Conservation (phyloP, 2,329 filamentous ascomycete species). For the Epichloe amarillans region DNA sequence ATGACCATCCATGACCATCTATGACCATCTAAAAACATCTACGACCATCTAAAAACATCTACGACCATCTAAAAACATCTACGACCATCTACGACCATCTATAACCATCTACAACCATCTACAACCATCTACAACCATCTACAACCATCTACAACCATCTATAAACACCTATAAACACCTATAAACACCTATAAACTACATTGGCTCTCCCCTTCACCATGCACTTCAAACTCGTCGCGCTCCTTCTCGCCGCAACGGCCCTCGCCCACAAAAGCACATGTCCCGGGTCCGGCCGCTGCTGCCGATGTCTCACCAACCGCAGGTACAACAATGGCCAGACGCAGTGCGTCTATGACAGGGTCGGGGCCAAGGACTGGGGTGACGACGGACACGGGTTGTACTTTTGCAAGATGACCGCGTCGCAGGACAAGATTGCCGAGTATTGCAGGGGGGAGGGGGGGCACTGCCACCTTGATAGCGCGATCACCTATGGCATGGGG, state of each 20-base stretch:
- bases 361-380: background rate
- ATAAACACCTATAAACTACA: too few species aligned
- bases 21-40: too few species aligned
- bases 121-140: too few species aligned
- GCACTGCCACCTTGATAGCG: background rate
- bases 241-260: background rate
- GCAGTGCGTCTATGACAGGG: background rate
- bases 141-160: too few species aligned
- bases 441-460: background rate
- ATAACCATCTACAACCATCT: accelerated
- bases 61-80: too few species aligned
- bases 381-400: background rate
- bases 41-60: too few species aligned
- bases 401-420: background rate
- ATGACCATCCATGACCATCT: too few species aligned
- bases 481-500: background rate
- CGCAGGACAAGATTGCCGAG: background rate
- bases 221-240: background rate
- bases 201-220: background rate
- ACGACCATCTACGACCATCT: too few species aligned
- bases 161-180: too few species aligned
- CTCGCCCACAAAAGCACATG: background rate
- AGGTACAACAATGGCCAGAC: background rate
- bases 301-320: background rate
- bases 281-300: background rate